Percentiles rank a stretch among this genome's conserved stretches.
Conservation (phyloP, 257 asterid genomes). For the Paulownia fortunei region DNA sequence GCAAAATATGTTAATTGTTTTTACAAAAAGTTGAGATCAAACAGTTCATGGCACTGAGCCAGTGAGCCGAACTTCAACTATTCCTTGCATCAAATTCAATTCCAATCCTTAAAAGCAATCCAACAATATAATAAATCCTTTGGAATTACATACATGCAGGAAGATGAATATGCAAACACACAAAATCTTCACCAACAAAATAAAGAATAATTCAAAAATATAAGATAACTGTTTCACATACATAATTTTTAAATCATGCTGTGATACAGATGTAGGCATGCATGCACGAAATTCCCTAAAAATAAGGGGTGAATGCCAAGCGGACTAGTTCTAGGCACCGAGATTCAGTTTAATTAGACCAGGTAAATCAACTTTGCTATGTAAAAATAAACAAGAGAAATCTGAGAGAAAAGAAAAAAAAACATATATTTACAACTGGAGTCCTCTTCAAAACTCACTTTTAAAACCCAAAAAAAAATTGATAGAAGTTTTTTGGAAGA, state of each 20-base stretch:
- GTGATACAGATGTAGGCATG: not conserved
- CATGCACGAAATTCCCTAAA: not conserved
- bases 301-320: not conserved
- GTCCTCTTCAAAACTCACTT: not conserved
- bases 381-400: not conserved
- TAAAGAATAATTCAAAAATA: not conserved
- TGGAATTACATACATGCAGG: not conserved
- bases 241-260: not conserved
- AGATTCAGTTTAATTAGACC: not conserved
- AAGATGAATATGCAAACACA: not conserved
- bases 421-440: not conserved
- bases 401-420: not conserved
- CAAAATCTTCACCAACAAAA: not conserved
- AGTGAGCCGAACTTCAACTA: not conserved
- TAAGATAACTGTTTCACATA: not conserved
- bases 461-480: not conserved
- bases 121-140: not conserved
- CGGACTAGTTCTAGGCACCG: not conserved
- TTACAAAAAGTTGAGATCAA: not conserved
- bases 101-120: not conserved
- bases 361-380: not conserved
- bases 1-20: not conserved
- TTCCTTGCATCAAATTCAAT: no score
- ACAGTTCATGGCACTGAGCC: not conserved
- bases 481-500: not conserved